phyloP scores from a whole-genome alignment of 768 basidiomycete species.

The Amanita phalloides region DNA sequence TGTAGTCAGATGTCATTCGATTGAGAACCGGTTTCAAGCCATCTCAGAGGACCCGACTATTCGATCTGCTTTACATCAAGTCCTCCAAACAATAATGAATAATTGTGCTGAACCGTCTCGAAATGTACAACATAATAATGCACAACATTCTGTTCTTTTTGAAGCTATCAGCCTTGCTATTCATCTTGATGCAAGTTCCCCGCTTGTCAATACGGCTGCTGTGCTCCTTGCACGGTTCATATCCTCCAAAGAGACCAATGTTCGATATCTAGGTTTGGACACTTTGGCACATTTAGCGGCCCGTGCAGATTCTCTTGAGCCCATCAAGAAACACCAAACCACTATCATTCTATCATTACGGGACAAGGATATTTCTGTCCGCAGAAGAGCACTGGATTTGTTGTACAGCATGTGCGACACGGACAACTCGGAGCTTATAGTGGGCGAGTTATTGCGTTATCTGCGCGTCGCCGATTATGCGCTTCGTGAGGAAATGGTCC shows the following conservation, averaged over 20 bases:
- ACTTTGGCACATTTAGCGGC: constrained; percentile 98
- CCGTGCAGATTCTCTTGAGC: constrained; percentile 79
- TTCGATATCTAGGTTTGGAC: constrained; percentile 93
- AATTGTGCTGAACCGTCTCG: constrained; percentile 84
- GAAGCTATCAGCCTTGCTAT: constrained; percentile 97
- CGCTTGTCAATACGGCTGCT: constrained; percentile 80
- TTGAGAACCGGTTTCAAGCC: constrained; percentile 1
- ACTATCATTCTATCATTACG: constrained; percentile 92
- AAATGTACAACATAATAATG: constrained; percentile 98
- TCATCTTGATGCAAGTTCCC: constrained; percentile 86
- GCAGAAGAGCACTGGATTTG: constrained; percentile 87
- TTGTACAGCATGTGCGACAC: constrained; percentile 99
- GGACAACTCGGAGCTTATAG: constrained; percentile 93
- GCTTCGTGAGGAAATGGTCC: constrained; percentile 94
- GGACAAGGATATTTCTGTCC: constrained; percentile 95
- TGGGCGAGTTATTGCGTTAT: constrained; percentile 90
- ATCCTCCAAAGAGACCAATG: constrained; percentile 96
- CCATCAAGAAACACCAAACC: constrained; percentile 91
- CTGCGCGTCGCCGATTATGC: constrained; percentile 95
- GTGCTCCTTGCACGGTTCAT: constrained; percentile 92
- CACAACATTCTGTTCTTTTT: constrained; percentile 95
- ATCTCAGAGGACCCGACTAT: constrained; percentile 73
- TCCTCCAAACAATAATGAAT: constrained; percentile 85
- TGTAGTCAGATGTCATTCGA: constrained; percentile 11
- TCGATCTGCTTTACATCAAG: constrained; percentile 64